phyloP scores from a whole-genome alignment of 257 asterid genomes.

The Scutellaria galericulata region DNA sequence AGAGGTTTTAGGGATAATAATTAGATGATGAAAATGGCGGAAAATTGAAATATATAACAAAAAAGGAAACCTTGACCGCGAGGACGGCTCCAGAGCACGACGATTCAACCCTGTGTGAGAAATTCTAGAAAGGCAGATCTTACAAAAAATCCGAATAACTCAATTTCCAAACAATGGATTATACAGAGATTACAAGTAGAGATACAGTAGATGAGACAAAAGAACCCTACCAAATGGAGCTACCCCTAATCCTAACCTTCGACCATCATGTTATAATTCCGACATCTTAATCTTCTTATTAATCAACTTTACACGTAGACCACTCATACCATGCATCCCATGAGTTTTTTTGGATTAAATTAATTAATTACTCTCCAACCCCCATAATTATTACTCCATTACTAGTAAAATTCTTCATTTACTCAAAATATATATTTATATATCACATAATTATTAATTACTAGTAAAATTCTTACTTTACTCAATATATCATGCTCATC shows the following conservation, averaged over 20 bases:
- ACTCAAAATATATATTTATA: too few relatives aligned
- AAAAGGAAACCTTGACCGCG: constrained; percentile 32
- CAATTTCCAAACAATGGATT: too few relatives aligned
- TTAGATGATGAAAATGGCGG: not conserved
- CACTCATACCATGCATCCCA: too few relatives aligned
- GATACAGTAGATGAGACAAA: not conserved
- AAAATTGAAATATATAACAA: not conserved
- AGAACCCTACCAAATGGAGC: constrained; percentile 5
- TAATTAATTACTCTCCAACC: too few relatives aligned
- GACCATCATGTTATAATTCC: not conserved
- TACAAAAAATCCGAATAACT: not conserved
- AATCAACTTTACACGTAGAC: not conserved
- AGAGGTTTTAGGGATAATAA: constrained; percentile 23
- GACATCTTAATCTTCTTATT: not conserved
- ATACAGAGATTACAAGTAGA: not conserved
- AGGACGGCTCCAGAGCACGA: constrained; percentile 28
- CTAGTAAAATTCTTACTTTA: too few relatives aligned
- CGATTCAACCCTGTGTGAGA: constrained; percentile 25
- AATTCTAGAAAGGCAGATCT: constrained; percentile 3
- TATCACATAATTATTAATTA: too few relatives aligned
- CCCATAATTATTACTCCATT: too few relatives aligned
- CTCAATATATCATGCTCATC: too few relatives aligned
- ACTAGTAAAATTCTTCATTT: too few relatives aligned
- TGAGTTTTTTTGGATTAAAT: too few relatives aligned
- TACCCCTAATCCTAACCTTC: not conserved